Percentiles rank a stretch among this genome's conserved stretches.
Evolutionary conservation across 2,329 filamentous ascomycete genomes (phyloP).

Genomic region (Aspergillus sp.): DNA sequence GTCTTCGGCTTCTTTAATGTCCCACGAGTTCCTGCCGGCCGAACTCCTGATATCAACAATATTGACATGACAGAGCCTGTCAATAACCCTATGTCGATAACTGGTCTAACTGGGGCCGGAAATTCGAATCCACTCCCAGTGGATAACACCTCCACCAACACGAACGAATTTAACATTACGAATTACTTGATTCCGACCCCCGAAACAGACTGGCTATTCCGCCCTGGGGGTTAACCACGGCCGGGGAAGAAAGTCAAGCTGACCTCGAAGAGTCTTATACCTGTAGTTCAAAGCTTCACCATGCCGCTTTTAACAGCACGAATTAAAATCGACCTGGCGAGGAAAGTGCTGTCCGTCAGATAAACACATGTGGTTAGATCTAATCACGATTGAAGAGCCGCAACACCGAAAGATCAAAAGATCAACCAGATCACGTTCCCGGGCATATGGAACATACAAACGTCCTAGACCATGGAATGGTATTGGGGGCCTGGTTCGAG

Average conservation of each 20-base stretch:
- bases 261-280: neutral
- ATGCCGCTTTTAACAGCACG: no score
- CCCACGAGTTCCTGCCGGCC: conserved; percentile 62
- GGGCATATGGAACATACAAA: no score
- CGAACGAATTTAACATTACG: conserved; percentile 47
- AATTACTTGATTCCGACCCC: conserved; percentile 48
- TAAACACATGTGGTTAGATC: no score
- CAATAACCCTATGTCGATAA: conserved; percentile 38
- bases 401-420: no score
- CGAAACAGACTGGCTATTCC: conserved; percentile 48
- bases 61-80: conserved; percentile 28
- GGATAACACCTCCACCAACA: conserved; percentile 22
- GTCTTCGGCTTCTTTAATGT: conserved; percentile 96
- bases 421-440: no score
- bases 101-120: conserved; percentile 30
- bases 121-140: conserved; percentile 17
- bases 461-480: no score
- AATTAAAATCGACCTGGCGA: neutral
- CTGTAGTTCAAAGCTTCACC: neutral
- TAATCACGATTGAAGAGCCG: no score
- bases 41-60: conserved; percentile 27
- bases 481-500: no score
- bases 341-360: neutral
- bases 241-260: neutral
- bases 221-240: conserved; percentile 20